Base-by-base conservation (phyloP, 352 stramenopile species). In the Phytophthora tentaculata region DNA sequence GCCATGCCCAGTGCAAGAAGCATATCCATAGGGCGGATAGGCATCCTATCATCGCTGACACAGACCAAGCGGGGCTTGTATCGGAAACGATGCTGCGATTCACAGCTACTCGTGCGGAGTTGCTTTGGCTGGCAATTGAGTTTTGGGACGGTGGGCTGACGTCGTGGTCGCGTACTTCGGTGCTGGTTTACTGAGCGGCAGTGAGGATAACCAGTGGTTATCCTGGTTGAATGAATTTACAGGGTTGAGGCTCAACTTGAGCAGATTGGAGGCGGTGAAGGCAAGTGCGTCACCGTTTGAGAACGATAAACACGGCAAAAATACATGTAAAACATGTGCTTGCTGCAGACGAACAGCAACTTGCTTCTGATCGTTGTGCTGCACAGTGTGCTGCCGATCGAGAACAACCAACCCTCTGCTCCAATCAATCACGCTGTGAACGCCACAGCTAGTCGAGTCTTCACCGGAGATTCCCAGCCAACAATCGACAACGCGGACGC, bases 301-400 rank as follows among this genome's bases (percentile, higher is more conserved):
- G 41, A 47, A 23, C 41, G 23, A 17, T 26, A 59, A 66, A 60
- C 59, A 57, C 61, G 61, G 29, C 24, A 61, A 67, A 51, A 44
- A 57, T n/a, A n/a, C n/a, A n/a, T n/a, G n/a, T n/a, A 49, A 17
- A 24, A 45, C 41, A 60, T 39, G 48, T 35, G 17, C n/a, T 43
- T 43, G 2, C 22, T 51, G 41, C 32, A 56, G 52, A 63, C 61
- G 43, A 68, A 68, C 50, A 20, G 50, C 32, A 62, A 59, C 14
- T 50, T 66, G 58, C 35, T 43, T 35, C 58, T 66, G 58, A 50
- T 66, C 39, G 39, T 53, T 56, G 57, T 61, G 54, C 54, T 20
- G 41, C 54, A 61, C 35, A 17, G 28, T 26, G 41, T 32, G 51
- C 23, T 29, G 24, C 22, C 48, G n/a, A 43, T 39, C 47, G 57